phyloP scores from a whole-genome alignment of 2,329 filamentous ascomycete genomes.

The Coleophoma eucalyptorum region DNA sequence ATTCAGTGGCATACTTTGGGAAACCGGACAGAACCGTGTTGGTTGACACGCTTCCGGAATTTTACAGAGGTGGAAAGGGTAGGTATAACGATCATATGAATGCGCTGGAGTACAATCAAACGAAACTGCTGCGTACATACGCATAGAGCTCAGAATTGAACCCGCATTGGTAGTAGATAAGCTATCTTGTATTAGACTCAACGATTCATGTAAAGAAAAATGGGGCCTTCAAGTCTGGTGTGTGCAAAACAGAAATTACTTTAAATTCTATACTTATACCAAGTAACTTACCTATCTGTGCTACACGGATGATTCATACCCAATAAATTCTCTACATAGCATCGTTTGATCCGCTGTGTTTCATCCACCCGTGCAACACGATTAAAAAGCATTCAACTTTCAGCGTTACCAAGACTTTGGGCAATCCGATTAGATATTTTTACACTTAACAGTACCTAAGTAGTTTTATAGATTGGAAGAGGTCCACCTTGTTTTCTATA shows the following conservation, averaged over 20 bases:
- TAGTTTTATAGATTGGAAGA: no score
- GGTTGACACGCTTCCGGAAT: neutral
- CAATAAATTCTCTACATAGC: no score
- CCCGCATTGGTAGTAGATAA: neutral
- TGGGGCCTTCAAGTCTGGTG: neutral
- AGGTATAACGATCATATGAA: constrained; percentile 3
- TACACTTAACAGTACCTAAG: no score
- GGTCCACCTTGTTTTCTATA: neutral
- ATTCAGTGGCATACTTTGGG: constrained; percentile 1
- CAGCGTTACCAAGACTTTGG: neutral
- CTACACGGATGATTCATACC: neutral
- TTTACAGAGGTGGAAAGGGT: neutral
- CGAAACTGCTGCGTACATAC: constrained; percentile 2
- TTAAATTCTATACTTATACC: neutral
- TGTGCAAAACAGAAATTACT: neutral
- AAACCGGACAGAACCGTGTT: neutral
- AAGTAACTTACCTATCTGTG: neutral
- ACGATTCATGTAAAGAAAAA: neutral
- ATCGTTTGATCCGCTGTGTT: no score
- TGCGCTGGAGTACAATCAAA: constrained; percentile 2
- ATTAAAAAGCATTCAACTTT: no score
- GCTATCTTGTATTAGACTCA: neutral
- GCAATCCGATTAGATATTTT: neutral
- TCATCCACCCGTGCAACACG: neutral
- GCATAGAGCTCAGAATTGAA: neutral